Conservation (phyloP, 495 filamentous ascomycete genomes). For the Amphirosellinia nigrospora region DNA sequence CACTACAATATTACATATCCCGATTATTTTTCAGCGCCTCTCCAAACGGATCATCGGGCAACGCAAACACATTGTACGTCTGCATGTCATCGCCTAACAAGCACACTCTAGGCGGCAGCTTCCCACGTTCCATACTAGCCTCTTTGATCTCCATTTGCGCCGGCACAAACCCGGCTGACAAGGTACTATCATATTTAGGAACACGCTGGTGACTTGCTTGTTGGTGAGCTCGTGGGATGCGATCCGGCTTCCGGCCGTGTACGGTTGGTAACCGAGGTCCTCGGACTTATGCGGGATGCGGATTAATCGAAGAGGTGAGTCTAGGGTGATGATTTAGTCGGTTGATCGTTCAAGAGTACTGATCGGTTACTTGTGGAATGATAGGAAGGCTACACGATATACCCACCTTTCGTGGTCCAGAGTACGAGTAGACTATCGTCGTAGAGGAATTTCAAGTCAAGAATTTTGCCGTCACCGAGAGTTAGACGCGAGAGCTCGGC, state of each 20-base stretch:
- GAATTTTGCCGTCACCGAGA: slow-evolving; percentile 49
- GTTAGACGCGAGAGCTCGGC: slow-evolving; percentile 43
- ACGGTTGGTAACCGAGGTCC: slow-evolving; percentile 33
- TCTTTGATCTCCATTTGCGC: slow-evolving; percentile 54
- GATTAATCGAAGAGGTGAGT: slow-evolving; percentile 33
- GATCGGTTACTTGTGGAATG: not conserved
- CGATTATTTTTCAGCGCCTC: slow-evolving; percentile 3
- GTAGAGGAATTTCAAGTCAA: slow-evolving; percentile 58
- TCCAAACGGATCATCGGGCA: slow-evolving; percentile 39
- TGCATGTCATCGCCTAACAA: slow-evolving; percentile 51
- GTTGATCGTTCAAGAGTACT: not conserved
- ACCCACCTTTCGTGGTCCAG: slow-evolving; percentile 46
- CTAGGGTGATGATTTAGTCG: slow-evolving; percentile 25
- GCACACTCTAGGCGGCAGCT: slow-evolving; percentile 50
- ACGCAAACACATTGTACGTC: slow-evolving; percentile 49
- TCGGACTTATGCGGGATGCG: slow-evolving; percentile 39
- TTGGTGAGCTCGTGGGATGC: slow-evolving; percentile 35
- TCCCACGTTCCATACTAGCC: slow-evolving; percentile 41
- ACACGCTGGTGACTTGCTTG: slow-evolving; percentile 30
- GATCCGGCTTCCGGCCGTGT: slow-evolving; percentile 26
- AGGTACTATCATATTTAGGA: slow-evolving; percentile 37
- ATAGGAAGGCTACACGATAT: not conserved
- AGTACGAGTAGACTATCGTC: slow-evolving; percentile 51
- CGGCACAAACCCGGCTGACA: slow-evolving; percentile 47
- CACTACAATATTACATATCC: not conserved